A percentile compares a stretch with the other conserved stretches of the same genome.
These are phyloP conservation scores for Acacia crassicarpa DNA, from an alignment of 306 rosid genomes.

Conservation along the genomic window DNA sequence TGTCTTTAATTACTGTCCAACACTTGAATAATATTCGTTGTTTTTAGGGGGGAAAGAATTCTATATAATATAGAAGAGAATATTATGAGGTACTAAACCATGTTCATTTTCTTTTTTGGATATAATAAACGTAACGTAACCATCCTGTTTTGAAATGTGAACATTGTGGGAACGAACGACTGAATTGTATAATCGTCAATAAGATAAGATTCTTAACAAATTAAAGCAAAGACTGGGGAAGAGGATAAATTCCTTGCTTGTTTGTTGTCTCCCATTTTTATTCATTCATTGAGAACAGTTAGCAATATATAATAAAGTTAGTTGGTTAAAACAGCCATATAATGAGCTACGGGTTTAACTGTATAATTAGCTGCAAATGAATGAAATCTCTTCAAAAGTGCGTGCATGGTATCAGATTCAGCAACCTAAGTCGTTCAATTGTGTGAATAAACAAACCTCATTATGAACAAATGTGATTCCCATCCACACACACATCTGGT, in stretches of 20 bases:
- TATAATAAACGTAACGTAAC: too few relatives aligned
- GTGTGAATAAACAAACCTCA: conserved; percentile 7
- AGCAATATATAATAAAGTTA: background rate
- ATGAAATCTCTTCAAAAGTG: too few relatives aligned
- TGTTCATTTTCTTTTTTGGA: background rate
- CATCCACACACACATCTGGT: background rate
- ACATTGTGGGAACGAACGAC: conserved; percentile 17
- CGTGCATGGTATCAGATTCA: conserved; percentile 33
- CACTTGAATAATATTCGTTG: background rate
- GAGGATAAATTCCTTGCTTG: conserved; percentile 55
- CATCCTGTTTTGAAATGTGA: conserved; percentile 14
- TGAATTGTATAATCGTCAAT: background rate
- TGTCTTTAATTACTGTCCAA: background rate
- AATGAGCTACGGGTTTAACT: background rate
- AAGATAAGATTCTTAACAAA: background rate
- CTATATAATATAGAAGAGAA: background rate
- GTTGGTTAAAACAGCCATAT: background rate
- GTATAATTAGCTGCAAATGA: background rate
- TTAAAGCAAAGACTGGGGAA: too few relatives aligned
- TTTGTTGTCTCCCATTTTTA: background rate
- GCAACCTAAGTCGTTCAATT: conserved; percentile 7
- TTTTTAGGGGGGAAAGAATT: background rate
- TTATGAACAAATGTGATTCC: conserved; percentile 10
- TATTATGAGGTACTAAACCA: background rate
- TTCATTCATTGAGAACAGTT: background rate